These are phyloP conservation scores for Ceratocystis diversiconidia DNA, from an alignment of 2,329 filamentous ascomycete genomes.

Conservation along the genomic window DNA sequence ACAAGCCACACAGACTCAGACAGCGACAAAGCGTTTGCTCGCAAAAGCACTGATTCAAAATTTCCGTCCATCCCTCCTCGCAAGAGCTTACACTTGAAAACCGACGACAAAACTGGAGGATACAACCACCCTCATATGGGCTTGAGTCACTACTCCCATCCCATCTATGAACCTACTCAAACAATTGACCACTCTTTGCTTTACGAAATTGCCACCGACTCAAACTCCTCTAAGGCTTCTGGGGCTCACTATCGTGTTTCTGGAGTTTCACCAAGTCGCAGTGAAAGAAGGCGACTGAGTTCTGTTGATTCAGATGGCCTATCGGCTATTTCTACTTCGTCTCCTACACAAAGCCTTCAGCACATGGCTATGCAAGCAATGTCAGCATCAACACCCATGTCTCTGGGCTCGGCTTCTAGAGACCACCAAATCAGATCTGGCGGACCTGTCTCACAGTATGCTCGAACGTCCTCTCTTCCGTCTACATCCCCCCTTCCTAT, in stretches of 20 bases:
- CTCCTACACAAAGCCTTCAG: constrained; percentile 2
- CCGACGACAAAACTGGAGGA: background rate
- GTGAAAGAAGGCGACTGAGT: constrained; percentile 7
- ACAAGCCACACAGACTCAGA: constrained; percentile 12
- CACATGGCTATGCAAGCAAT: constrained; percentile 13
- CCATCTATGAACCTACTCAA: constrained; percentile 4
- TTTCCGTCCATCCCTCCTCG: background rate
- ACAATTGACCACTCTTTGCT: constrained; percentile 2
- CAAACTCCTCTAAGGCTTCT: background rate
- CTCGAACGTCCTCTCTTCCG: constrained; percentile 9
- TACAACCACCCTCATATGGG: background rate
- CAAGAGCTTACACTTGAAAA: background rate
- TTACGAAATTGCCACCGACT: background rate
- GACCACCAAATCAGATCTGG: background rate
- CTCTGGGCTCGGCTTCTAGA: background rate
- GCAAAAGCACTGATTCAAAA: constrained; percentile 9
- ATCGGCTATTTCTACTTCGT: constrained; percentile 6
- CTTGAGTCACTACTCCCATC: constrained; percentile 7
- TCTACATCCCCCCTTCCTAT: constrained; percentile 7
- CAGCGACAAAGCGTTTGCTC: constrained; percentile 16
- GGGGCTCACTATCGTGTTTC: background rate
- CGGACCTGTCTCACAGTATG: constrained; percentile 1
- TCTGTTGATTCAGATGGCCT: constrained; percentile 10
- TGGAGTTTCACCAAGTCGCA: constrained; percentile 5
- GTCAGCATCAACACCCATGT: constrained; percentile 7